Base-by-base conservation (phyloP, 1,284 basidiomycete genomes). In the Serendipita sp. region DNA sequence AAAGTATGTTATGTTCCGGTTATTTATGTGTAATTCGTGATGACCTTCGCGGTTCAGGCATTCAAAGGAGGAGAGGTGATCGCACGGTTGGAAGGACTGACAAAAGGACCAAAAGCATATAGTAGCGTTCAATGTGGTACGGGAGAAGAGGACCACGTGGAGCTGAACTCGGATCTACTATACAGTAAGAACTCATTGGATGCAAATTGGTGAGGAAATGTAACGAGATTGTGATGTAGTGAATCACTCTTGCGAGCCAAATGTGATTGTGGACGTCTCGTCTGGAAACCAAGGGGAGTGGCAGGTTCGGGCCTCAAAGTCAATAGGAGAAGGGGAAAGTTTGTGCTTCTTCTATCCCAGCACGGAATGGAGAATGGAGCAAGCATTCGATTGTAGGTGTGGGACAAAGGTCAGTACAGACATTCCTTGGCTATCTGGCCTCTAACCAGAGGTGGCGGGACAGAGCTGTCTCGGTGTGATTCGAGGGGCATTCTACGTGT, bases 361-460 rank as follows among this genome's bases (percentile, higher is more conserved):
- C 66, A 86, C 83, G 4, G 84, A 87, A 70, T 87, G 84, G 83
- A 77, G 82, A 62, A 85, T 87, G 84, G 82, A 77, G 12, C 82
- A 83, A 68, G 77, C 80, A 1, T 87, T 87, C 68, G 71, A 76
- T 34, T 87, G 84, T 71, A 67, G 71, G 41, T 85, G 84, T 69
- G 75, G 75, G 8, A 70, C 77, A 1, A 64, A 69, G 61, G 74
- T 74, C 65, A 62, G 73, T 32, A 2, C 42, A 8, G 3, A 6
- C 38, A 13, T 41, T 22, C 38, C 13, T 47, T 35, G 6, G 4
- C 12, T 13, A 13, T 15, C 6, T 12, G 35, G 15, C 22, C 50
- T 29, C 29, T 17, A 6, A 15, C 12, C 22, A 61, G 17, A 42
- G 3, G 62, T 60, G 1, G 13, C 1, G 38, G 13, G 38, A 41